Base-by-base conservation (phyloP, 805 yeast species). In the Nakazawaea anatomiae region DNA sequence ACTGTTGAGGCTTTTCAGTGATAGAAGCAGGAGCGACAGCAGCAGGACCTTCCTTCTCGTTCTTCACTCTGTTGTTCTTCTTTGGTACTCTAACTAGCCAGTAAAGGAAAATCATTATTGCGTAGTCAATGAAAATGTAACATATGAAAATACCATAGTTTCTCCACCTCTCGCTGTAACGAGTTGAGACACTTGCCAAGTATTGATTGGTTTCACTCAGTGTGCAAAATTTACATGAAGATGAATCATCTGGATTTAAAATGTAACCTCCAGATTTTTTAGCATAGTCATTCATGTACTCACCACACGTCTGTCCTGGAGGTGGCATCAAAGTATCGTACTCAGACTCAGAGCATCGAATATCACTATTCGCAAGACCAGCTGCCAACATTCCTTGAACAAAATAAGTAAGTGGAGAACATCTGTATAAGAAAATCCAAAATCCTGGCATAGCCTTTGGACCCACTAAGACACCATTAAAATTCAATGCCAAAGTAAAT, bases 341-440 rank as follows among this genome's bases (percentile, higher is more conserved):
- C 60, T 86, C 92, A 12, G 57, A 54, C 2, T 52, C 55, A 6
- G 66, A 55, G 64, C 91, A 85, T 11, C 52, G 59, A 10, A 87
- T 83, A 38, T 65, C 61, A 55, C 77, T 71, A 39, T 73, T 75
- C 56, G 83, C 83, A 57, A 75, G 68, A 48, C 75, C 72, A 32
- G 62, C 67, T 29, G 69, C 72, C 42, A 82, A 69, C 54, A 85
- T 70, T 48, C 79, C 72, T 55, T 79, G 81, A 52, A 87, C 70
- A 63, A 84, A 79, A 61, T 88, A 88, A 1, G 92, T 85, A 66
- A 77, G 76, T 8, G 87, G 95, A 29, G 88, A 83, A 25, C 73
- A 74, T 57, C 85, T 77, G 77, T 86, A 83, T 90, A 88, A 85
- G 64, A 85, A 88, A 44, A 78, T 81, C 95, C 95, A 88, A 72